A percentile compares a stretch with the other conserved stretches of the same genome.
Evolutionary conservation across 768 basidiomycete genomes (phyloP).

Genomic region (Russula sp.): DNA sequence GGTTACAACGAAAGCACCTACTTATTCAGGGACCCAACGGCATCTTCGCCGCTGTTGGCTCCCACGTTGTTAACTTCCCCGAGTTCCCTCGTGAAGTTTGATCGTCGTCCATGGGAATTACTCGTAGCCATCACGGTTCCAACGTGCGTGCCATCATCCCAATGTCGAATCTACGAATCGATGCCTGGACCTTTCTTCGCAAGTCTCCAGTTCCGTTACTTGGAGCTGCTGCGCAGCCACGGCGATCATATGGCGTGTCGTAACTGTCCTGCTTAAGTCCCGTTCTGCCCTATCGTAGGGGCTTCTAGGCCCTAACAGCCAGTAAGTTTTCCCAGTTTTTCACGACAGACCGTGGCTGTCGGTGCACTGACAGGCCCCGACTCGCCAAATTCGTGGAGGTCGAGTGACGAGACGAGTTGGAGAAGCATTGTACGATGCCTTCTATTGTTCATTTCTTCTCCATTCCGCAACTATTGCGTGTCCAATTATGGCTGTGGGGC

Average conservation of each 20-base stretch:
- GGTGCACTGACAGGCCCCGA: background rate
- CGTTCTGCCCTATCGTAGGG: background rate
- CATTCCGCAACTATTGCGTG: background rate
- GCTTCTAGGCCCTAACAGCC: slow-evolving; percentile 13
- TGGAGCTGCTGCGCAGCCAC: slow-evolving; percentile 1
- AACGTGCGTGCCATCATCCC: slow-evolving; percentile 8
- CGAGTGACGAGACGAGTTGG: background rate
- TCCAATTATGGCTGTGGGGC: background rate
- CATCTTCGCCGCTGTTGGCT: slow-evolving; percentile 8
- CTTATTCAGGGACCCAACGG: background rate
- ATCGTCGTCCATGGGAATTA: slow-evolving; percentile 13
- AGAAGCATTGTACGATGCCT: background rate
- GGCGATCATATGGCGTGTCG: slow-evolving; percentile 16
- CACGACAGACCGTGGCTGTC: background rate
- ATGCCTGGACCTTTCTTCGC: background rate
- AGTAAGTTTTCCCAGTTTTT: background rate
- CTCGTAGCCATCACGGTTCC: background rate
- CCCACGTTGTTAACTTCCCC: slow-evolving; percentile 6
- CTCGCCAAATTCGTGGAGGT: background rate
- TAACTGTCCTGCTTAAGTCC: slow-evolving; percentile 13
- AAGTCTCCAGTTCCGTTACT: background rate
- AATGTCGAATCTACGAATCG: background rate
- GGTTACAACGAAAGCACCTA: background rate
- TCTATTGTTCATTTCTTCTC: background rate
- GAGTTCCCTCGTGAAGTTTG: background rate